Base-by-base conservation (phyloP, 2,329 filamentous ascomycete species). In the Fusarium haematococcum region DNA sequence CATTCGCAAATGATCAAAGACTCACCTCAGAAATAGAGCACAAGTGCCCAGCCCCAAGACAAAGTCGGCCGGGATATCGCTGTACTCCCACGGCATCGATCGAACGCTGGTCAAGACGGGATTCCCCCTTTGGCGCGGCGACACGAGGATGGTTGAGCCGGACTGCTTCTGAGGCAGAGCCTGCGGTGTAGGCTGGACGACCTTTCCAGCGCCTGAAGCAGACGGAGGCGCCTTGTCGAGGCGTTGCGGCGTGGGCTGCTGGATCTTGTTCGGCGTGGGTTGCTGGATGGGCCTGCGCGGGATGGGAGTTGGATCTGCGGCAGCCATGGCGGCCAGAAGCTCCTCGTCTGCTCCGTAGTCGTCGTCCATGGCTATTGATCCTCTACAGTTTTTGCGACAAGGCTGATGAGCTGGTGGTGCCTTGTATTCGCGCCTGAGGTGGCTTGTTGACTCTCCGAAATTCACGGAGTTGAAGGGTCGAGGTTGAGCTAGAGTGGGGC, bases 61-160 rank as follows among this genome's bases (percentile, higher is more conserved):
- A 82, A 97, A 99, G 84, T 99, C 97, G 35, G 96, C 94, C 2
- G 93, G 92, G n/a, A 98, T 98, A 79, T 98, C 96, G 71, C 94
- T 95, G 83, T 98, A 98, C 83, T 99, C 97, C 97, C 97, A 99
- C 0, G 95, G 90, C 68, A 97, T 88, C 1, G 93, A 92, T 69
- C 93, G 92, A 77, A 99, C 90, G 82, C 92, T 91, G 63, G 94
- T 93, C 33, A 99, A 86, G 59, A 98, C 93, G 0, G 97, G 97
- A 78, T 99, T 99, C 71, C 96, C 97, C 83, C 97, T 97, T 83
- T 99, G 95, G 45, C 95, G 91, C 18, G 94, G 93, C 39, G 95
- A 98, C 33, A 98, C 95, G 23, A 97, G 88, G 75, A 98, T 97
- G 6, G 93, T 91, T 18, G 94, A 95, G 5, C 93, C 92, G 2